Base-by-base conservation (phyloP, 106 monocot genomes). In the Agapanthus africanus region DNA sequence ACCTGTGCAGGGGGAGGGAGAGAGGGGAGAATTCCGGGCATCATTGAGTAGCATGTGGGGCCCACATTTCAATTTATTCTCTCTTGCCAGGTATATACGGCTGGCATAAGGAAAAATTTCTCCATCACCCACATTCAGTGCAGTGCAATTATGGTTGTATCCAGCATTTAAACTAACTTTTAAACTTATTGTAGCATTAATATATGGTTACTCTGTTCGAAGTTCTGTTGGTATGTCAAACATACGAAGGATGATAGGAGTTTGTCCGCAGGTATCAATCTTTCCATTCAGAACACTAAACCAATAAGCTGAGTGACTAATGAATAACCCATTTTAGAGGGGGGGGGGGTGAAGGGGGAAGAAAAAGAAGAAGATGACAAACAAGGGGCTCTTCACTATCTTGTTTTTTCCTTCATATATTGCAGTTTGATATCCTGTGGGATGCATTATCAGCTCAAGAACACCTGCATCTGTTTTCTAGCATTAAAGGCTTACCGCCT, bases 341-440 rank as follows among this genome's bases (percentile, higher is more conserved):
- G n/a, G n/a, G n/a, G n/a, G n/a, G n/a, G n/a, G n/a, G n/a, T n/a
- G n/a, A n/a, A n/a, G n/a, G n/a, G n/a, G n/a, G n/a, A n/a, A n/a
- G n/a, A n/a, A n/a, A n/a, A n/a, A n/a, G n/a, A n/a, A n/a, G n/a
- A n/a, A n/a, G n/a, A n/a, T n/a, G n/a, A n/a, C n/a, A n/a, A n/a
- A n/a, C n/a, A n/a, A n/a, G n/a, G n/a, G n/a, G n/a, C n/a, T n/a
- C n/a, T n/a, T n/a, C n/a, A n/a, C n/a, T 67, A 15, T 4, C 36
- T 63, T 68, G 37, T 33, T 11, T 49, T 49, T 41, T 40, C 28
- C 10, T 16, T 68, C 23, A 33, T 37, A 39, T 14, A 23, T 33
- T 72, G 64, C 76, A 95, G 95, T 95, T 95, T 82, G 95, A 95
- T 72, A 86, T 91, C 40, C 71, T 95, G 51, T 95, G 95, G 95